These are phyloP conservation scores for Salvia rosmarinus DNA, from an alignment of 257 asterid genomes.

Conservation along the genomic window DNA sequence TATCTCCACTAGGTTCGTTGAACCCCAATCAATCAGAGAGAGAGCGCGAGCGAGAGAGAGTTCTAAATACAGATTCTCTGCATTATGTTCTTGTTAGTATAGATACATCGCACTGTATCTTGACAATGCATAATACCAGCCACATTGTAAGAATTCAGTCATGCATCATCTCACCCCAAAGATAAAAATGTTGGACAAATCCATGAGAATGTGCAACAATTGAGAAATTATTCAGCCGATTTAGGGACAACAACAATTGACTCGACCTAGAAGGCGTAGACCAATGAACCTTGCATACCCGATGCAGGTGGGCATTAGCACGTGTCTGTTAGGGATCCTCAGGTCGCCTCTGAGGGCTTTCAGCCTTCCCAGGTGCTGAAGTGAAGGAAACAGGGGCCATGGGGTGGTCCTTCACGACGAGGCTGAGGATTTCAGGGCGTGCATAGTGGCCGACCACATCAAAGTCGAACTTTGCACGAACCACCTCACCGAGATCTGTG, in stretches of 20 bases:
- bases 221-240: neutral
- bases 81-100: conserved; percentile 20
- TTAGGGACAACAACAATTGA: conserved; percentile 24
- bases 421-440: conserved; percentile 88
- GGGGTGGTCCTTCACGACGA: conserved; percentile 77
- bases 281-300: neutral
- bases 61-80: neutral
- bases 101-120: neutral
- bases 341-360: conserved; percentile 41
- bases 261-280: neutral
- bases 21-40: neutral
- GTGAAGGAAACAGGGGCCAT: conserved; percentile 71
- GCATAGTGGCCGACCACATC: conserved; percentile 97
- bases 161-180: conserved; percentile 20
- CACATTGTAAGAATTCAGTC: neutral
- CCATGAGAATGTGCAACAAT: neutral
- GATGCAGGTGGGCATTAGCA: neutral
- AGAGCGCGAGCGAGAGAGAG: neutral
- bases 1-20: conserved; percentile 28
- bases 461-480: conserved; percentile 85
- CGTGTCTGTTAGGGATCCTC: neutral
- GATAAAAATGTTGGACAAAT: conserved; percentile 25
- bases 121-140: neutral
- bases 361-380: conserved; percentile 60
- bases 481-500: conserved; percentile 90